These are phyloP conservation scores for Solanum sejunctum DNA, from an alignment of 257 asterid species.

Conservation along the genomic window DNA sequence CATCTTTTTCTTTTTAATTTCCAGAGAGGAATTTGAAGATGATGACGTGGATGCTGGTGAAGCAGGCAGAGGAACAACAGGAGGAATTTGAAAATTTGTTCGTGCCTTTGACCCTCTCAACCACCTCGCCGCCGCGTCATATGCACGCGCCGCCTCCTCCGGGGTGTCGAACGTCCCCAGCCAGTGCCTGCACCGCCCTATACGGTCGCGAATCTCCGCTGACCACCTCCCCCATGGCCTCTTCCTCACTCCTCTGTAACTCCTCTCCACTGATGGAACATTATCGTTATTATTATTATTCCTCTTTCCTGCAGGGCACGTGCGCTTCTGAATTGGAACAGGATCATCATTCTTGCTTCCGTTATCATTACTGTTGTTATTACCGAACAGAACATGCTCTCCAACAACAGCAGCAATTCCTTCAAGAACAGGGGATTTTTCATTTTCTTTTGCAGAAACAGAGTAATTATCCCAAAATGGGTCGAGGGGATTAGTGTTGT, in stretches of 20 bases:
- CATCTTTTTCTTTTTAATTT: not conserved
- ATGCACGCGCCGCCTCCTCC: slow-evolving; percentile 87
- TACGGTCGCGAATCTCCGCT: slow-evolving; percentile 81
- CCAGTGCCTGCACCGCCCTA: slow-evolving; percentile 91
- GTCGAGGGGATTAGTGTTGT: not conserved
- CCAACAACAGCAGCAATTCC: slow-evolving; percentile 87
- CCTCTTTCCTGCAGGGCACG: not conserved
- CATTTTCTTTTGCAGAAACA: not conserved
- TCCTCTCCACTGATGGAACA: slow-evolving; percentile 9
- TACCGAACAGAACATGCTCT: slow-evolving; percentile 51
- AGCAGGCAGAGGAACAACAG: slow-evolving; percentile 28
- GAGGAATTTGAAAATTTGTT: slow-evolving; percentile 53
- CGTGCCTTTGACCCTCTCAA: slow-evolving; percentile 63
- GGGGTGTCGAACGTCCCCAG: slow-evolving; percentile 82
- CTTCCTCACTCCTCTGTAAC: slow-evolving; percentile 63
- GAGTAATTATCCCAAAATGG: not conserved
- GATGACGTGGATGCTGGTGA: slow-evolving; percentile 4
- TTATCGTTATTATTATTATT: not conserved
- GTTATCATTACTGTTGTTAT: not conserved
- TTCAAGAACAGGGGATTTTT: slow-evolving; percentile 34
- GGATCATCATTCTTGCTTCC: not conserved
- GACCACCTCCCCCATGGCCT: slow-evolving; percentile 97
- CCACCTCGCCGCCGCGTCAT: slow-evolving; percentile 86
- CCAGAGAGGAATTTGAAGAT: slow-evolving; percentile 1
- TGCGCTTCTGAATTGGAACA: not conserved